These are phyloP conservation scores for Cephaloascus fragrans DNA, from an alignment of 805 yeast species.

Conservation along the genomic window DNA sequence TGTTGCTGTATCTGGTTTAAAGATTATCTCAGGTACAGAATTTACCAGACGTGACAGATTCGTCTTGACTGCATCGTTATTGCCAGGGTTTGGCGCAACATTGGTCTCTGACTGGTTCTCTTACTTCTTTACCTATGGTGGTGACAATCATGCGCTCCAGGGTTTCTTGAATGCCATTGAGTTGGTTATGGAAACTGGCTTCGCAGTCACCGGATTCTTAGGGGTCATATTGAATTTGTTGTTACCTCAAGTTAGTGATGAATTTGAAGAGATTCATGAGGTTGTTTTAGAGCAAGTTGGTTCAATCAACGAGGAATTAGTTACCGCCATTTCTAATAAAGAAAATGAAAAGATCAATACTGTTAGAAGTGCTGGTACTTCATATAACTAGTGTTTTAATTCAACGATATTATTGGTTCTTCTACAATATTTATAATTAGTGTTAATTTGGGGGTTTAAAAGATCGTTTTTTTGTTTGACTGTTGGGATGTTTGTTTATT, in stretches of 20 bases:
- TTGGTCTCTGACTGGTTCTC: slow-evolving; percentile 59
- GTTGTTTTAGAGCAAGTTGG: slow-evolving; percentile 31
- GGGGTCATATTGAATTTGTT: slow-evolving; percentile 52
- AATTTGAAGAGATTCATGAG: slow-evolving; percentile 35
- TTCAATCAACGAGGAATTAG: slow-evolving; percentile 25
- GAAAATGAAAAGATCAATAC: slow-evolving; percentile 19
- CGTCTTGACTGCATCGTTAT: slow-evolving; percentile 52
- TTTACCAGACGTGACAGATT: slow-evolving; percentile 70
- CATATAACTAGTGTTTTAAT: no score
- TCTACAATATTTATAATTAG: no score
- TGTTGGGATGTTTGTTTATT: no score
- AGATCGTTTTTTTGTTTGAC: neutral
- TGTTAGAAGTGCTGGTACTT: slow-evolving; percentile 3
- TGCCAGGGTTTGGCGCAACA: slow-evolving; percentile 61
- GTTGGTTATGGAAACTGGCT: slow-evolving; percentile 65
- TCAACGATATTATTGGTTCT: neutral
- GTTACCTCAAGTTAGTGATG: slow-evolving; percentile 51
- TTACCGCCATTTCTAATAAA: slow-evolving; percentile 20
- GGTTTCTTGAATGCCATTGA: slow-evolving; percentile 65
- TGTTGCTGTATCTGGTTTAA: slow-evolving; percentile 67
- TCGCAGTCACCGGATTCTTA: slow-evolving; percentile 58
- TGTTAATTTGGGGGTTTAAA: neutral
- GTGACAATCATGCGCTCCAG: slow-evolving; percentile 41
- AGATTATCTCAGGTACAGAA: slow-evolving; percentile 50
- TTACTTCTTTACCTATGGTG: slow-evolving; percentile 54